Evolutionary conservation across 768 basidiomycete genomes (phyloP).

Genomic region (Tulasnella sp.): DNA sequence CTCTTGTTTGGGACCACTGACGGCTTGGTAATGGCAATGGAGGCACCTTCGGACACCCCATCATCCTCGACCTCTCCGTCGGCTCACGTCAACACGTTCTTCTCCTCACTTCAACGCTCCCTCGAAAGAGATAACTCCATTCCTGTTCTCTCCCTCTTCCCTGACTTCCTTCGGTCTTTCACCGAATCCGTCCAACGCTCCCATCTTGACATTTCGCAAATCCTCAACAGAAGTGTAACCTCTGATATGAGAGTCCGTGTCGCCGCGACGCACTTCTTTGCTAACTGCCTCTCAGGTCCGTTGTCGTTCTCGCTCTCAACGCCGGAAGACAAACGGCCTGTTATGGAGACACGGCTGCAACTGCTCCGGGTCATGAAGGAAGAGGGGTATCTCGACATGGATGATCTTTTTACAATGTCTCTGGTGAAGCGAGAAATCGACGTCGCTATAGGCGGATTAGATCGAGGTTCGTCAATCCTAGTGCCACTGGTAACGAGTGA

Average conservation of each 20-base stretch:
- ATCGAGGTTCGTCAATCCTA: background rate
- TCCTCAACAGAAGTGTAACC: background rate
- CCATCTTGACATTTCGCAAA: background rate
- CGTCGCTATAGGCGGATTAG: background rate
- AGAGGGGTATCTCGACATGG: background rate
- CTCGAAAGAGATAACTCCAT: background rate
- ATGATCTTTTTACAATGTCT: background rate
- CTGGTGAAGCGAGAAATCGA: background rate
- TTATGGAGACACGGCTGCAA: background rate
- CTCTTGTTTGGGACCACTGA: background rate
- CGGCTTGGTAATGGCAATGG: background rate
- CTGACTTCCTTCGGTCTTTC: background rate
- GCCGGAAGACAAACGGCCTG: background rate
- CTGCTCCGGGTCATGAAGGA: background rate
- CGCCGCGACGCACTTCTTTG: background rate
- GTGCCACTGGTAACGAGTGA: background rate
- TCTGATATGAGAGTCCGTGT: background rate
- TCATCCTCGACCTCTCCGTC: background rate
- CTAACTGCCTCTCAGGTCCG: background rate
- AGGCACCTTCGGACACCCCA: background rate
- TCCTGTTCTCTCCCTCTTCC: background rate
- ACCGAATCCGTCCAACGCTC: background rate
- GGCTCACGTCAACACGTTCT: background rate
- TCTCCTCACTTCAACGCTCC: background rate
- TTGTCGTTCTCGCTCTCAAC: background rate